Conservation (phyloP, 2,329 filamentous ascomycete species). For the Neonectria coccinea region DNA sequence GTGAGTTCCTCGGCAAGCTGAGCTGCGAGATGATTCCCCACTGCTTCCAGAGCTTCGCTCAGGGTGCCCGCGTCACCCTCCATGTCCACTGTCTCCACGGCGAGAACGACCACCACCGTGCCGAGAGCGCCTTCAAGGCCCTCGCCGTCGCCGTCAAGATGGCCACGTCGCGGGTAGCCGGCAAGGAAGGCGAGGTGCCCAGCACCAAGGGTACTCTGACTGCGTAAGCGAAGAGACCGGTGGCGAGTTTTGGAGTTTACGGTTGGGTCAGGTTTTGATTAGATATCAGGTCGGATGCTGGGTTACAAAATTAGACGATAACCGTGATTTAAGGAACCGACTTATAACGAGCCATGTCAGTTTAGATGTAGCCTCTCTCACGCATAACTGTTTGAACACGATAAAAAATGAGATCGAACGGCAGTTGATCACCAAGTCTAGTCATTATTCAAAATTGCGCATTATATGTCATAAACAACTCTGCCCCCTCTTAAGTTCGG, state of each 20-base stretch:
- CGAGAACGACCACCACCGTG: constrained; percentile 94
- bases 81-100: constrained; percentile 94
- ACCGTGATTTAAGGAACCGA: not conserved
- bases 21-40: constrained; percentile 98
- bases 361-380: not conserved
- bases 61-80: constrained; percentile 89
- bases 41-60: constrained; percentile 93
- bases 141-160: constrained; percentile 85
- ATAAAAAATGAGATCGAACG: not conserved
- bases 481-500: constrained; percentile 62
- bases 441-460: constrained; percentile 17
- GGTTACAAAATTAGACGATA: constrained; percentile 27
- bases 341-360: constrained; percentile 1
- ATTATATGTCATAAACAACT: constrained; percentile 17
- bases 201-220: constrained; percentile 95
- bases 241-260: constrained; percentile 39
- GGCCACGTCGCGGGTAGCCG: constrained; percentile 80
- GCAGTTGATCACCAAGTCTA: constrained; percentile 18
- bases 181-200: constrained; percentile 90
- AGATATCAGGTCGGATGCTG: constrained; percentile 29
- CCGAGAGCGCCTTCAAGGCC: constrained; percentile 98
- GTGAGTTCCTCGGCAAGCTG: constrained; percentile 94
- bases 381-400: not conserved
- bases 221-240: constrained; percentile 54
- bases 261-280: constrained; percentile 27